Conservation (phyloP, 23 red algal genomes). For the Gracilaria gracilis region DNA sequence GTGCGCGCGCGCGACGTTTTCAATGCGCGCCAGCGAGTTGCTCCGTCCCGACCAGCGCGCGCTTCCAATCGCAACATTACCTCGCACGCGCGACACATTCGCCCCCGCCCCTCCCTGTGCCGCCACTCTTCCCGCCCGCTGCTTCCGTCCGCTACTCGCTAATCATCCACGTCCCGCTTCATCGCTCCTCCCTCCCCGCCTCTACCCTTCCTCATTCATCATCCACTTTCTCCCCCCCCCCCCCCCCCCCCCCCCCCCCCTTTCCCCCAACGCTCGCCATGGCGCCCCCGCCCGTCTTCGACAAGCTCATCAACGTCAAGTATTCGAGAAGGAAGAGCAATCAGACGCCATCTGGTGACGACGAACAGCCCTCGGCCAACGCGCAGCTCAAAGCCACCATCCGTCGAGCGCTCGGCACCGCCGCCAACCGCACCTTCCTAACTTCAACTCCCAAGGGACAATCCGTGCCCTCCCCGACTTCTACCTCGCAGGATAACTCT, state of each 20-base stretch:
- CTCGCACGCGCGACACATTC: slow-evolving; percentile 18
- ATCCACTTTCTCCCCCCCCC: not conserved
- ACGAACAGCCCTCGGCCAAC: not conserved
- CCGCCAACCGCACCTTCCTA: slow-evolving; percentile 52
- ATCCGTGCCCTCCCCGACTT: not conserved
- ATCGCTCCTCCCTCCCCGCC: slow-evolving; percentile 7
- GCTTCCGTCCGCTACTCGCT: not conserved
- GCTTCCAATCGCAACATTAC: slow-evolving; percentile 2
- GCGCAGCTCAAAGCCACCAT: not conserved
- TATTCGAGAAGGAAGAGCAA: slow-evolving; percentile 20
- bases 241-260: not conserved
- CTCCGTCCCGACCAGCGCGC: not conserved
- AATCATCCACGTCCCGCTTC: not conserved
- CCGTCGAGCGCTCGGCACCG: slow-evolving; percentile 20
- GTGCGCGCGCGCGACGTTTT: not conserved
- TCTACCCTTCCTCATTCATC: too few species aligned
- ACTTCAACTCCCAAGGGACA: slow-evolving; percentile 29
- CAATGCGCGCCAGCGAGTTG: not conserved
- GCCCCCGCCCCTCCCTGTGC: not conserved
- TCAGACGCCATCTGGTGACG: not conserved
- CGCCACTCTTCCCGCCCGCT: not conserved
- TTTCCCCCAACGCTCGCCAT: not conserved
- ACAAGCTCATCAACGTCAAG: slow-evolving; percentile 38
- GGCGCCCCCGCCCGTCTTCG: slow-evolving; percentile 40
- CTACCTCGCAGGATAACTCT: not conserved